Base-by-base conservation (phyloP, 1,284 basidiomycete species). In the Rhodotorula sp. region DNA sequence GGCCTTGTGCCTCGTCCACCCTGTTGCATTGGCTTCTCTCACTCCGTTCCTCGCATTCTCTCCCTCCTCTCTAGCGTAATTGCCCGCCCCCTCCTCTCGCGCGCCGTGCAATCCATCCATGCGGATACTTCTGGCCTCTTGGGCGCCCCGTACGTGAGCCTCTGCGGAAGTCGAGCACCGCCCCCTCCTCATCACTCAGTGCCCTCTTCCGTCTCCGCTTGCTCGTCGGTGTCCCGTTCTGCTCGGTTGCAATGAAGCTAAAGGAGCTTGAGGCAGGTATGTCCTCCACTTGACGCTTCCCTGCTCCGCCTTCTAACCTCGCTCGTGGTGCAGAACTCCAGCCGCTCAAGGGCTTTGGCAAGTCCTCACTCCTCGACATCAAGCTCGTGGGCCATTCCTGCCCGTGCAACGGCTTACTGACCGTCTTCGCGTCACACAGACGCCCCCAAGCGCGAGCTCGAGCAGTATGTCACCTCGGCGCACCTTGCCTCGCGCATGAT, bases 401-500 rank as follows among this genome's bases (percentile, higher is more conserved):
- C 9, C 19, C 19, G 32, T 19, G 32, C 32, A 10, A 21, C 1
- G 19, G 32, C 4, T 2, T 17, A 34, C 59, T 61, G 32, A 50
- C 27, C 25, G 6, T 8, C 7, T 3, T 2, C n/a, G 1, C 21
- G 3, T 29, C 25, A 37, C 12, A 25, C 39, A 58, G 74, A 22
- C 39, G 64, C 37, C 19, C 69, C 74, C 5, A 76, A 76, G 58
- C 73, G 75, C 22, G 73, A 76, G 50, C 60, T 75, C 7, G 75
- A 76, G 53, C 75, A 76, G 46, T 76, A 76, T 46, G 71, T 73
- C 29, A 76, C 75, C 2, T 63, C 58, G 3, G 62, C 69, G 2
- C 75, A 76, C 60, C 67, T 76, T 32, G 75, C 75, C 17, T 67
- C 71, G 10, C 56, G 75, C 29, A 75, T 76, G 75, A 66, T 76